Conservation (phyloP, 345 rosid genomes). For the Aurinia saxatilis region DNA sequence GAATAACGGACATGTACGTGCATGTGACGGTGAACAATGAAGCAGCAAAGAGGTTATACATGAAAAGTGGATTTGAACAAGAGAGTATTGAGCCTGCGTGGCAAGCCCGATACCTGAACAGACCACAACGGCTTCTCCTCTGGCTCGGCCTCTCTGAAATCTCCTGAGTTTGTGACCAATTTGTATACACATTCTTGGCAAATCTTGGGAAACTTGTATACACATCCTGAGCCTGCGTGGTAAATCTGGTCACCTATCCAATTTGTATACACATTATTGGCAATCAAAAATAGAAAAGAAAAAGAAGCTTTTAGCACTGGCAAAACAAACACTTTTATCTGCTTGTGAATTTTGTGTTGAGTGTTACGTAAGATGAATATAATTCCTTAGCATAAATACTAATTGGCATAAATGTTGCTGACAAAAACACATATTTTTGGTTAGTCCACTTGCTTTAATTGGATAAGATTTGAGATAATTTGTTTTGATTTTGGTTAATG, state of each 20-base stretch:
- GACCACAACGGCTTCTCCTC: slow-evolving; percentile 65
- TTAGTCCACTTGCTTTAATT: neutral
- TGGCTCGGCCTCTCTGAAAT: slow-evolving; percentile 48
- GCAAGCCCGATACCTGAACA: slow-evolving; percentile 86
- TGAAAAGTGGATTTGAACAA: slow-evolving; percentile 58
- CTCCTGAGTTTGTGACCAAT: neutral
- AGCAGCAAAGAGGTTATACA: slow-evolving; percentile 73
- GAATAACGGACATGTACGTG: slow-evolving; percentile 82
- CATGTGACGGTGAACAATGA: slow-evolving; percentile 80
- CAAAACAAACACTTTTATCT: neutral
- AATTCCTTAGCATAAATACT: too few species aligned
- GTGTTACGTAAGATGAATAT: too few species aligned
- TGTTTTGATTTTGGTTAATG: neutral
- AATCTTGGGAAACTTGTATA: too few species aligned
- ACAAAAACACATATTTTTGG: neutral
- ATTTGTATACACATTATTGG: neutral
- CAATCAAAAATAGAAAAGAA: neutral
- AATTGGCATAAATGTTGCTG: too few species aligned
- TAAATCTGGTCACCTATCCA: neutral
- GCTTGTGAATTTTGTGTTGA: too few species aligned
- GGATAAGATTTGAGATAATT: slow-evolving; percentile 3
- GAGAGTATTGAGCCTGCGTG: slow-evolving; percentile 87
- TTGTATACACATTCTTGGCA: too few species aligned
- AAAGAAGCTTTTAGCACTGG: neutral
- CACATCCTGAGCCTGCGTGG: too few species aligned